These are phyloP conservation scores for Picea abies DNA, from an alignment of 83 land plant genomes.

Conservation along the genomic window DNA sequence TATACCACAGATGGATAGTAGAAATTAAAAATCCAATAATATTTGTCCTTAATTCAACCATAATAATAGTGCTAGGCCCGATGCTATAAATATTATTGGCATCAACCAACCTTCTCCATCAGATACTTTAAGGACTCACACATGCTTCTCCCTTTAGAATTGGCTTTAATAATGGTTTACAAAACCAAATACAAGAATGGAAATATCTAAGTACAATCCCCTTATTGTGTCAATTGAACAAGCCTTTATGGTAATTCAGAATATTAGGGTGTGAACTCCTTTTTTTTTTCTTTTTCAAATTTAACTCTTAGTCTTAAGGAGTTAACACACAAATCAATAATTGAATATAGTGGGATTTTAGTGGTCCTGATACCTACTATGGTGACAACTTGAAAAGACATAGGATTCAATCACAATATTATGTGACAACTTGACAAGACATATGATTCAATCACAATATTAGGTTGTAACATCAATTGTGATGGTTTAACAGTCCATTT, in stretches of 20 bases:
- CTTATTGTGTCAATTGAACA: too few relatives aligned
- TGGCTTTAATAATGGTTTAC: neutral
- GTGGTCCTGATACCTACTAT: too few relatives aligned
- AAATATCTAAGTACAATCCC: neutral
- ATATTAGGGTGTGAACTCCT: too few relatives aligned
- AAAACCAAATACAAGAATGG: neutral
- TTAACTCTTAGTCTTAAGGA: too few relatives aligned
- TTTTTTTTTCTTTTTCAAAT: too few relatives aligned
- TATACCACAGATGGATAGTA: too few relatives aligned
- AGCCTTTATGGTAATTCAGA: too few relatives aligned
- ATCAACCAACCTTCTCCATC: neutral
- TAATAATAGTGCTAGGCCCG: neutral
- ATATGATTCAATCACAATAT: neutral
- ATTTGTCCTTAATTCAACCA: neutral
- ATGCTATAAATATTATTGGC: neutral
- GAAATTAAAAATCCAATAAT: too few relatives aligned
- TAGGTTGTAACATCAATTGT: neutral
- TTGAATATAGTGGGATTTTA: too few relatives aligned
- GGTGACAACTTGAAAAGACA: too few relatives aligned
- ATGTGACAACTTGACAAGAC: neutral
- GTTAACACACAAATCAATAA: too few relatives aligned
- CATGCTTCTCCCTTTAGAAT: neutral
- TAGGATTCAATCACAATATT: too few relatives aligned
- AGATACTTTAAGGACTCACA: neutral
- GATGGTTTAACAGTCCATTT: neutral